phyloP scores from a whole-genome alignment of 1,284 basidiomycete genomes.

The Mycosarcoma maydis region DNA sequence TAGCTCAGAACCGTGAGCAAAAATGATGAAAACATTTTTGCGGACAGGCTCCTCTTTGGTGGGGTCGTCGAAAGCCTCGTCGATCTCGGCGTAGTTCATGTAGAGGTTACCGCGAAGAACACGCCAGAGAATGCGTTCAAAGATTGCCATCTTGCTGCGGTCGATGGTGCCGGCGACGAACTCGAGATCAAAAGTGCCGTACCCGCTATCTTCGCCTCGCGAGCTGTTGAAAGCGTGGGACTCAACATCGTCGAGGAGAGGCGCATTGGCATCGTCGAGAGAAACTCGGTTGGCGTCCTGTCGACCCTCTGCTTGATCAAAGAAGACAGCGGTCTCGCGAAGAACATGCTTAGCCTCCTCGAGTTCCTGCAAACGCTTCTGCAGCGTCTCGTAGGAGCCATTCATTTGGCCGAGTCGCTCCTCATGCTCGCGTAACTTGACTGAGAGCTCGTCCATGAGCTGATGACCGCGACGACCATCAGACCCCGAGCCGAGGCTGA shows the following conservation, averaged over 20 bases:
- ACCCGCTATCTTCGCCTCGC: slow-evolving; percentile 69
- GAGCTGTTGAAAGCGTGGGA: slow-evolving; percentile 69
- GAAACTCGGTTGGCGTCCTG: slow-evolving; percentile 83
- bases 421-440: slow-evolving; percentile 88
- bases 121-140: slow-evolving; percentile 97
- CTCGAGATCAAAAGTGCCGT: slow-evolving; percentile 76
- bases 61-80: slow-evolving; percentile 89
- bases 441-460: slow-evolving; percentile 90
- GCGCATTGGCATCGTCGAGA: slow-evolving; percentile 84
- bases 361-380: slow-evolving; percentile 85
- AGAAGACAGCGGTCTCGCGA: slow-evolving; percentile 94
- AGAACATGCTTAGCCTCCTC: slow-evolving; percentile 90
- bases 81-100: slow-evolving; percentile 97
- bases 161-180: slow-evolving; percentile 98
- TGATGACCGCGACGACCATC: slow-evolving; percentile 78
- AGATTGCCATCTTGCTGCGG: slow-evolving; percentile 87
- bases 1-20: slow-evolving; percentile 92
- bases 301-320: slow-evolving; percentile 85
- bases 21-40: slow-evolving; percentile 99
- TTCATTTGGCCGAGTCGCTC: slow-evolving; percentile 89
- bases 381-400: slow-evolving; percentile 87
- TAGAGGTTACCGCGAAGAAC: slow-evolving; percentile 97
- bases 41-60: slow-evolving; percentile 70
- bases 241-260: slow-evolving; percentile 84
- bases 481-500: slow-evolving; percentile 66